phyloP scores from a whole-genome alignment of 2,329 filamentous ascomycete genomes.

The Aureobasidium leucospermi region DNA sequence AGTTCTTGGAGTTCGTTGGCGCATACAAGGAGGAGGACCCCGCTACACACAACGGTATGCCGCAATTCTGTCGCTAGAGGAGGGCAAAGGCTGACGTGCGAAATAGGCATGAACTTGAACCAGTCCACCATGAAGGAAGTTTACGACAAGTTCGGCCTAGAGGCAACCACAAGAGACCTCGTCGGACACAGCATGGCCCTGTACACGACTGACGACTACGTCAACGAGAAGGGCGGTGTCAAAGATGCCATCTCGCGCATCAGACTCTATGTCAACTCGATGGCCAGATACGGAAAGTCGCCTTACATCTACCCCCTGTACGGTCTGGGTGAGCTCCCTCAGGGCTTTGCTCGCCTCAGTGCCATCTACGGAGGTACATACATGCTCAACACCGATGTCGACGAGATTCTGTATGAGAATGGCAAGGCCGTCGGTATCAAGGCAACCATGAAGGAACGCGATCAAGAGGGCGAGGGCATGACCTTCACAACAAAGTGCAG shows the following conservation, averaged over 20 bases:
- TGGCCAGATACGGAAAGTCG: conserved; percentile 94
- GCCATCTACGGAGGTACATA: conserved; percentile 99
- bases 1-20: conserved; percentile 93
- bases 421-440: conserved; percentile 91
- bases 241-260: conserved; percentile 87
- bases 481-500: conserved; percentile 94
- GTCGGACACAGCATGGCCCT: conserved; percentile 98
- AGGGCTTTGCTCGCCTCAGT: conserved; percentile 93
- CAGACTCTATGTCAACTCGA: conserved; percentile 92
- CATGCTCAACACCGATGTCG: conserved; percentile 94
- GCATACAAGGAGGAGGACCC: conserved; percentile 76
- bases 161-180: conserved; percentile 84
- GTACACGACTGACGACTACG: conserved; percentile 84
- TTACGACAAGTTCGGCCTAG: conserved; percentile 94
- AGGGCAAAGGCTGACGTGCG: conserved; percentile 15
- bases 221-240: conserved; percentile 63
- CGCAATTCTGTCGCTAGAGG: neutral
- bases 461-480: conserved; percentile 67
- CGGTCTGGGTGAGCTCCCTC: conserved; percentile 91
- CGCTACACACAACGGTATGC: conserved; percentile 76
- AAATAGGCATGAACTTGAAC: conserved; percentile 66
- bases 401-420: conserved; percentile 79
- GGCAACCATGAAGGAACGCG: conserved; percentile 87
- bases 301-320: conserved; percentile 99
- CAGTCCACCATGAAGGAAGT: conserved; percentile 93